A percentile compares a stretch with the other conserved stretches of the same genome.
Evolutionary conservation across 257 asterid genomes (phyloP).

Genomic region (Prunella vulgaris): DNA sequence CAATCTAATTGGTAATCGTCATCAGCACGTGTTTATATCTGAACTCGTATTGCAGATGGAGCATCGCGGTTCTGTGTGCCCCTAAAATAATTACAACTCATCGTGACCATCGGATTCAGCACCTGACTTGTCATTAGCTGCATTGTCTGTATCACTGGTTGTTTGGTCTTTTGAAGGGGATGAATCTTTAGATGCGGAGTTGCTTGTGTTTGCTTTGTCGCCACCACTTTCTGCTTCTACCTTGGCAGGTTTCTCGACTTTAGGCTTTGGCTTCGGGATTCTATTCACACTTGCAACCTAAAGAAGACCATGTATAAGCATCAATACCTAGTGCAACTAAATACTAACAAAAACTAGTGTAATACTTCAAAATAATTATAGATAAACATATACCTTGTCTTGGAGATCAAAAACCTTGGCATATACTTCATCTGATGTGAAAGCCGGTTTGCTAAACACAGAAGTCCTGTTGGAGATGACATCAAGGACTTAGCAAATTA

Average conservation of each 20-base stretch:
- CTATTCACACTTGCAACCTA: slow-evolving; percentile 72
- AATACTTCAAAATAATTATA: background rate
- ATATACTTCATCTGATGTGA: slow-evolving; percentile 87
- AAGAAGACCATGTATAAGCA: background rate
- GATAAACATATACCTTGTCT: slow-evolving; percentile 53
- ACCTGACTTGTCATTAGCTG: slow-evolving; percentile 31
- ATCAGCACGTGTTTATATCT: slow-evolving; percentile 15
- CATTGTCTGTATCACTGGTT: slow-evolving; percentile 34
- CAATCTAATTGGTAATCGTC: slow-evolving; percentile 14
- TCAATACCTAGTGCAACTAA: background rate
- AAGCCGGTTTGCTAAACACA: slow-evolving; percentile 54
- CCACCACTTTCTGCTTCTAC: slow-evolving; percentile 39
- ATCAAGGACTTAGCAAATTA: slow-evolving; percentile 5
- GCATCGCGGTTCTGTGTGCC: slow-evolving; percentile 12
- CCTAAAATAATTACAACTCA: slow-evolving; percentile 53
- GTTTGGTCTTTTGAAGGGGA: slow-evolving; percentile 46
- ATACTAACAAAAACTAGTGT: background rate
- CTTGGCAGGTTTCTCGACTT: slow-evolving; percentile 71
- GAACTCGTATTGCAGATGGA: slow-evolving; percentile 19
- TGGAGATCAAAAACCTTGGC: slow-evolving; percentile 70
- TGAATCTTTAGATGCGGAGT: slow-evolving; percentile 43
- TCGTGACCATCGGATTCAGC: slow-evolving; percentile 51
- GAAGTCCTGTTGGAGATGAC: slow-evolving; percentile 55
- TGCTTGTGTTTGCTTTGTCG: slow-evolving; percentile 39
- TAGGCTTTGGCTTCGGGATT: slow-evolving; percentile 95